These are phyloP conservation scores for Apiotrichum domesticum DNA, from an alignment of 1,284 basidiomycete species.

Conservation along the genomic window DNA sequence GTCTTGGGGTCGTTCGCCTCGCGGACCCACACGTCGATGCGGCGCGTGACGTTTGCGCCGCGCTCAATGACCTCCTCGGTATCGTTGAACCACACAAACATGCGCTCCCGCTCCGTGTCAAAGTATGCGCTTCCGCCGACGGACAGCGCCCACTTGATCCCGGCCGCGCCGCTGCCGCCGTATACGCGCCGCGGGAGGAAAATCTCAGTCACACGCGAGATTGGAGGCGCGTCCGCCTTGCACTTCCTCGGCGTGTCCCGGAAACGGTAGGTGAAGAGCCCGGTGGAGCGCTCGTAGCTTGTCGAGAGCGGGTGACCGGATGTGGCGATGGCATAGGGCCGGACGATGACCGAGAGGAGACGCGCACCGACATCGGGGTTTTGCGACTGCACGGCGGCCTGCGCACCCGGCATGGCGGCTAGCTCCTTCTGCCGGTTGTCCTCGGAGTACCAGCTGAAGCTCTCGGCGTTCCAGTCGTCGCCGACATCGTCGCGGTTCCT, in stretches of 20 bases:
- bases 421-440: conserved; percentile 43
- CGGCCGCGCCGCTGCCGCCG: conserved; percentile 3
- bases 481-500: conserved; percentile 70
- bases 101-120: conserved; percentile 27
- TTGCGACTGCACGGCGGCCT: conserved; percentile 49
- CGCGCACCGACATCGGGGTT: conserved; percentile 72
- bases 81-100: conserved; percentile 40
- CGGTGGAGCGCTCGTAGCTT: conserved; percentile 26
- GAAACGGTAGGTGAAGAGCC: conserved; percentile 29
- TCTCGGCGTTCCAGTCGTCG: conserved; percentile 93
- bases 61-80: conserved; percentile 3
- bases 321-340: conserved; percentile 40
- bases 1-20: not conserved
- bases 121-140: conserved; percentile 26
- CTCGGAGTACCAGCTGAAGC: conserved; percentile 85
- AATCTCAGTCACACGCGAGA: conserved; percentile 65
- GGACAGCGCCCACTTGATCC: conserved; percentile 21
- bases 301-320: conserved; percentile 35
- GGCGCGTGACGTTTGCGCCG: conserved; percentile 10
- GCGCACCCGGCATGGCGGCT: conserved; percentile 32
- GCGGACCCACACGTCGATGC: conserved; percentile 37
- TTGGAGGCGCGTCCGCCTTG: conserved; percentile 46
- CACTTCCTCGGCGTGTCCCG: conserved; percentile 16
- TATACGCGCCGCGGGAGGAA: conserved; percentile 57
- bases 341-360: conserved; percentile 67